phyloP scores from a whole-genome alignment of 2,329 filamentous ascomycete genomes.

The Elsinoe perseae region DNA sequence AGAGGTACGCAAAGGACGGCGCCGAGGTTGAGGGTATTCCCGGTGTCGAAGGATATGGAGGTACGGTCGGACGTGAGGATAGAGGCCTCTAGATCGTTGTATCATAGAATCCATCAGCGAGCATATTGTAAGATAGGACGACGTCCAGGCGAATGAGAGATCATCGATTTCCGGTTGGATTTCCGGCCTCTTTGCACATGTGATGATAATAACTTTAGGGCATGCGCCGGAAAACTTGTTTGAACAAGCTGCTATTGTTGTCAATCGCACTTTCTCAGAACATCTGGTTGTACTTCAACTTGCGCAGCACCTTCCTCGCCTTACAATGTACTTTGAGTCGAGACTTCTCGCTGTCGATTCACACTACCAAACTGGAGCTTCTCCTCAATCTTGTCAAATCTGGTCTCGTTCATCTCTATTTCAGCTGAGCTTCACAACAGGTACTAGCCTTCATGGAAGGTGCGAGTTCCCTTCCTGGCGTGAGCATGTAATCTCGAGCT shows the following conservation, averaged over 20 bases:
- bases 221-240: too few relatives aligned
- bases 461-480: neutral
- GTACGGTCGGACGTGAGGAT: neutral
- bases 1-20: slow-evolving; percentile 33
- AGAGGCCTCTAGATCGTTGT: neutral
- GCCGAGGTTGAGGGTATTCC: slow-evolving; percentile 27
- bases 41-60: slow-evolving; percentile 27
- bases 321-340: too few relatives aligned
- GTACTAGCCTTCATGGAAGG: neutral
- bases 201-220: too few relatives aligned
- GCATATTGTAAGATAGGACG: neutral
- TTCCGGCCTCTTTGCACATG: neutral
- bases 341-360: too few relatives aligned
- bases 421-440: too few relatives aligned
- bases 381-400: too few relatives aligned
- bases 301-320: too few relatives aligned
- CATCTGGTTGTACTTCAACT: too few relatives aligned
- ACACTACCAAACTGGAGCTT: too few relatives aligned
- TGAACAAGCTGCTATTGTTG: too few relatives aligned
- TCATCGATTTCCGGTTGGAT: neutral
- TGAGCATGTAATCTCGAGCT: neutral
- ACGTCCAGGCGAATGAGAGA: neutral
- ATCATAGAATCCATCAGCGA: neutral
- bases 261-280: too few relatives aligned
- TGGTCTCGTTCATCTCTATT: too few relatives aligned